These are phyloP conservation scores for Ensete glaucum DNA, from an alignment of 176 grass and related monocot species.

Conservation along the genomic window DNA sequence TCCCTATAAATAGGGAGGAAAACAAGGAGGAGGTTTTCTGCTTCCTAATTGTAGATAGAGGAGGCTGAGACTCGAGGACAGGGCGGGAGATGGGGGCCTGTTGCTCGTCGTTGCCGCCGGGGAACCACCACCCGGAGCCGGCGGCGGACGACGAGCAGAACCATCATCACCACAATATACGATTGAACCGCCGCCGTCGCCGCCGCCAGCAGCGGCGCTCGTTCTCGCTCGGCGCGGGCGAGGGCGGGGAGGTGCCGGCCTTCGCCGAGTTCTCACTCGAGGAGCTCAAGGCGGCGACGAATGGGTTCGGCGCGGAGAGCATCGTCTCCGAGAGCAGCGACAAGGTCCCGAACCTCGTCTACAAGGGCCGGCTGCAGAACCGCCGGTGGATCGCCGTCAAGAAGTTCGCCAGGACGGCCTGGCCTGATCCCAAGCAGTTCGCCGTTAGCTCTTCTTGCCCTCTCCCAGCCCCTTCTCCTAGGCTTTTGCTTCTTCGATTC, in stretches of 20 bases:
- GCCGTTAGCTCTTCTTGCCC: conserved; percentile 37
- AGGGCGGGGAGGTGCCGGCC: conserved; percentile 18
- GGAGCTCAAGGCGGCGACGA: conserved; percentile 63
- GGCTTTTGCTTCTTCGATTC: neutral
- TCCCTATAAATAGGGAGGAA: no score
- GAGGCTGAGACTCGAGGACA: neutral
- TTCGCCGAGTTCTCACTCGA: conserved; percentile 65
- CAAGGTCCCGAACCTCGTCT: conserved; percentile 91
- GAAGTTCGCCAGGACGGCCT: conserved; percentile 81
- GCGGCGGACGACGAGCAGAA: neutral
- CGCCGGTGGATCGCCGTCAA: conserved; percentile 74
- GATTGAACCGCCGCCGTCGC: neutral
- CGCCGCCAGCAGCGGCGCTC: neutral
- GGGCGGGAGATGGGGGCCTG: neutral
- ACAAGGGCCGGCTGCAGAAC: conserved; percentile 54
- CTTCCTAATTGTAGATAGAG: neutral
- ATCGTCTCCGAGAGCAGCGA: conserved; percentile 96
- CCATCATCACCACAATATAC: neutral
- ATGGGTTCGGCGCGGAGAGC: conserved; percentile 51
- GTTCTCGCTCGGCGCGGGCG: neutral
- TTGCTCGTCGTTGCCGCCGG: neutral
- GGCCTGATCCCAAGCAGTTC: conserved; percentile 98
- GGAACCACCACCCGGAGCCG: neutral
- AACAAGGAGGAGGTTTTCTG: no score
- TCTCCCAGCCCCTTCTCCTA: neutral